Conservation (phyloP, 768 basidiomycete species). For the Pleurotus tuber-regium region DNA sequence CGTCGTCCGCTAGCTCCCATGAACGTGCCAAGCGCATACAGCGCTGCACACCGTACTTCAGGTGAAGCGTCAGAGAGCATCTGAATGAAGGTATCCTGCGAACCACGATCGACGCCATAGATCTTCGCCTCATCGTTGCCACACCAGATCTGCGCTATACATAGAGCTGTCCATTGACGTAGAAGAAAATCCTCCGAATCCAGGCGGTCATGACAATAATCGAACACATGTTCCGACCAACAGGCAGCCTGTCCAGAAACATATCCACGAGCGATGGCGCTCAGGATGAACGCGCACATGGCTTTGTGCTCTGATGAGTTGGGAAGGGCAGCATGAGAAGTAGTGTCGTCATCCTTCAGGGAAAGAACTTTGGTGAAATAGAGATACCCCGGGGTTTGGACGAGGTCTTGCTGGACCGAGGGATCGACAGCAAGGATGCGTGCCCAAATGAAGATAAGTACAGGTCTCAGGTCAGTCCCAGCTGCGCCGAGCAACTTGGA, state of each 20-base stretch:
- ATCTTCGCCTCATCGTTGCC: constrained; percentile 87
- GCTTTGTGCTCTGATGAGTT: constrained; percentile 96
- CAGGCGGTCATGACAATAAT: constrained; percentile 80
- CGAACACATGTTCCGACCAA: constrained; percentile 76
- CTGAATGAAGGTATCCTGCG: constrained; percentile 78
- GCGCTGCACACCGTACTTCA: constrained; percentile 88
- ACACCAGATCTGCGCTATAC: constrained; percentile 96
- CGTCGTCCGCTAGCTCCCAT: constrained; percentile 75
- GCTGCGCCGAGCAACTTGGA: constrained; percentile 94
- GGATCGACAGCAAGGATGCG: constrained; percentile 96
- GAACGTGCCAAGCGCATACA: constrained; percentile 92
- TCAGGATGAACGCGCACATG: constrained; percentile 97
- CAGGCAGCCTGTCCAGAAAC: constrained; percentile 84
- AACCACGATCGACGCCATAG: constrained; percentile 71
- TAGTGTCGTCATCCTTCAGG: constrained; percentile 55
- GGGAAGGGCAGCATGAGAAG: constrained; percentile 53
- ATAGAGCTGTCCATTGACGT: constrained; percentile 91
- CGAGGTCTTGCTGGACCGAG: constrained; percentile 86
- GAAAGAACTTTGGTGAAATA: constrained; percentile 83
- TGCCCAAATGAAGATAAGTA: constrained; percentile 98
- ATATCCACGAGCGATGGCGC: constrained; percentile 84
- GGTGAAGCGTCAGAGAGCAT: constrained; percentile 85
- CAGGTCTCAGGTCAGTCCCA: constrained; percentile 92
- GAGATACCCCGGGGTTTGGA: constrained; percentile 78
- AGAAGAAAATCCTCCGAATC: constrained; percentile 91